phyloP scores from a whole-genome alignment of 305 asterid species.

The Fraxinus angustifolia region DNA sequence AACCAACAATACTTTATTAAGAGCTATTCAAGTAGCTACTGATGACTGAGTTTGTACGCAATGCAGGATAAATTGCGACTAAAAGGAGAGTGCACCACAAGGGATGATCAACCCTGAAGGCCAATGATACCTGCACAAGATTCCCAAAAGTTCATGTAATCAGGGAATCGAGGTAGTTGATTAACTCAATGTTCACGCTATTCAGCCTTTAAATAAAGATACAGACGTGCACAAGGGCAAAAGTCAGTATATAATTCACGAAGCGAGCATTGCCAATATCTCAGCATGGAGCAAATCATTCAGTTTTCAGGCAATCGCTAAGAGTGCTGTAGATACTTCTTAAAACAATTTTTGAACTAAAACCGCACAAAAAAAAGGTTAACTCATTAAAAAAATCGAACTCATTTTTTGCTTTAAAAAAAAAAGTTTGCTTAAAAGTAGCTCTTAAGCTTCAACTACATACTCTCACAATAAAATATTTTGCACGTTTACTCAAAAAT shows the following conservation, averaged over 20 bases:
- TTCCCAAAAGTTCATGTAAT: background rate
- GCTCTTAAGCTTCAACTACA: background rate
- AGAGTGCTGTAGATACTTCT: background rate
- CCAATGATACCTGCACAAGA: slow-evolving; percentile 79
- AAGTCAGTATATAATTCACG: background rate
- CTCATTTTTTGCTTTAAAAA: background rate
- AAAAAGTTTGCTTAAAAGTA: background rate
- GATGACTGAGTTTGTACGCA: background rate
- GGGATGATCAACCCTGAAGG: slow-evolving; percentile 62
- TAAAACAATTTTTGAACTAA: background rate
- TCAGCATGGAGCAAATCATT: background rate
- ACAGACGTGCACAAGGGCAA: background rate
- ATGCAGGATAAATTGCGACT: background rate
- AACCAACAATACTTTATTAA: slow-evolving; percentile 26
- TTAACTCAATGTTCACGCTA: background rate
- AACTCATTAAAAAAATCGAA: background rate
- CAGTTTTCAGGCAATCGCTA: background rate
- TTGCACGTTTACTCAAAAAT: no score
- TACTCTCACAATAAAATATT: no score
- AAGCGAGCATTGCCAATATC: background rate
- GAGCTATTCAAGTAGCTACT: slow-evolving; percentile 14
- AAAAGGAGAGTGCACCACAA: background rate
- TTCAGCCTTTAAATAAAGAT: background rate
- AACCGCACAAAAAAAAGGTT: background rate
- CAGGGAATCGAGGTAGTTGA: background rate